These are phyloP conservation scores for Trichophyton schoenleinii DNA, from an alignment of 2,329 filamentous ascomycete species.

Conservation along the genomic window DNA sequence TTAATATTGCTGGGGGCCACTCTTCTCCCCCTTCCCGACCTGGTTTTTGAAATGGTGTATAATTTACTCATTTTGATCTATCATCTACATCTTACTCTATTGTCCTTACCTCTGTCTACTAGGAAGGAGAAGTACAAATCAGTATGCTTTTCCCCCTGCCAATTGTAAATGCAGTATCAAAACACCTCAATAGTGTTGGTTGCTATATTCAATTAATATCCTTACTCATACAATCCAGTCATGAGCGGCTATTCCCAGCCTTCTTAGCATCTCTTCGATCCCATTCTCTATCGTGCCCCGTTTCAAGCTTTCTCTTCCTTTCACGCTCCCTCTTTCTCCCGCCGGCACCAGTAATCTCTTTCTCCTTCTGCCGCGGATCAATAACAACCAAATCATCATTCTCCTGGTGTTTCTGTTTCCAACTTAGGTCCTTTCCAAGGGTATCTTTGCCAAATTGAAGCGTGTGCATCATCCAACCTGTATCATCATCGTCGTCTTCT, in stretches of 20 bases:
- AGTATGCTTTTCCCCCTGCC: too few species aligned
- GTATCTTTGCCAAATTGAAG: conserved; percentile 81
- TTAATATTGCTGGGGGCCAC: neutral
- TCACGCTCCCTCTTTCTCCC: conserved; percentile 26
- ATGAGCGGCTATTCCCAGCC: neutral
- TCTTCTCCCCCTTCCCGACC: neutral
- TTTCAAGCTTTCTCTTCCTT: conserved; percentile 22
- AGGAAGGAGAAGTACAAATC: too few species aligned
- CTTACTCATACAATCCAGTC: neutral
- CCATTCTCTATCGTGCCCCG: conserved; percentile 27
- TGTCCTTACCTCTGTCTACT: neutral
- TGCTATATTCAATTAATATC: neutral
- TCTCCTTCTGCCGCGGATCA: conserved; percentile 74
- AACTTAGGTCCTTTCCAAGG: conserved; percentile 78
- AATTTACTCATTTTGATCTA: neutral
- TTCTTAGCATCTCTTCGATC: conserved; percentile 16
- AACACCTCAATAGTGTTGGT: too few species aligned
- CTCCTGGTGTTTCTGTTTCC: conserved; percentile 83
- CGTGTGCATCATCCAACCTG: conserved; percentile 74
- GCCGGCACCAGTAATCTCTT: conserved; percentile 53
- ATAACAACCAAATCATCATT: conserved; percentile 61
- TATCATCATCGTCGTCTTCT: conserved; percentile 34
- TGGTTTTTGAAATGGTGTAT: conserved; percentile 1
- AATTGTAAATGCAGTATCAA: too few species aligned
- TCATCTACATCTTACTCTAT: neutral